phyloP scores from a whole-genome alignment of 139 green algal species.

The Chlamydomonas eustigma region DNA sequence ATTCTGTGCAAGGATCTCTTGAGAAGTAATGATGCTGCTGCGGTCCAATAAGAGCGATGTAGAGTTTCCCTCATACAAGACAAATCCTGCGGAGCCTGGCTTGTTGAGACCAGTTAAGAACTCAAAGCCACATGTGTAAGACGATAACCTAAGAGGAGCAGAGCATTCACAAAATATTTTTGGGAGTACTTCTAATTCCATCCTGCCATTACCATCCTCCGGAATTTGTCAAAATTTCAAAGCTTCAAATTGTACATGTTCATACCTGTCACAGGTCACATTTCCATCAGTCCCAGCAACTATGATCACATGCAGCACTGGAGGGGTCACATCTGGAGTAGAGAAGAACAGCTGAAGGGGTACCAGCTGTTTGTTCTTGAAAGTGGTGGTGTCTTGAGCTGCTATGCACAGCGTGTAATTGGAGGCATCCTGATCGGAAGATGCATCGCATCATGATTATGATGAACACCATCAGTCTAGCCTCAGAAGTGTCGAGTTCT shows the following conservation, averaged over 20 bases:
- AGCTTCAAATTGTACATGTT: too few relatives aligned
- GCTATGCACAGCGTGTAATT: constrained; percentile 27
- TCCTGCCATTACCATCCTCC: too few relatives aligned
- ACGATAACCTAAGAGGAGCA: background rate
- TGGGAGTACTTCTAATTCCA: too few relatives aligned
- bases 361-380: constrained; percentile 28
- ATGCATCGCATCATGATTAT: too few relatives aligned
- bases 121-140: background rate
- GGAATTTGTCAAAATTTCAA: too few relatives aligned
- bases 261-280: background rate
- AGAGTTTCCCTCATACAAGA: background rate
- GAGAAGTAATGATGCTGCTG: too few relatives aligned
- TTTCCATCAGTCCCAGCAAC: background rate
- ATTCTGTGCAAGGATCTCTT: too few relatives aligned
- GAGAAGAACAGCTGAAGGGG: constrained; percentile 13
- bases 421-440: constrained; percentile 4
- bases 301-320: background rate
- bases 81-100: background rate
- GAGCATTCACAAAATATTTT: too few relatives aligned
- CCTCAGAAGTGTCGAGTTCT: too few relatives aligned
- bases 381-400: constrained; percentile 26
- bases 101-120: background rate
- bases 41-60: too few relatives aligned
- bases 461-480: too few relatives aligned
- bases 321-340: constrained; percentile 19